A percentile compares a stretch with the other conserved stretches of the same genome.
phyloP scores from a whole-genome alignment of 768 basidiomycete species.

The Strobilomyces dryophilus region DNA sequence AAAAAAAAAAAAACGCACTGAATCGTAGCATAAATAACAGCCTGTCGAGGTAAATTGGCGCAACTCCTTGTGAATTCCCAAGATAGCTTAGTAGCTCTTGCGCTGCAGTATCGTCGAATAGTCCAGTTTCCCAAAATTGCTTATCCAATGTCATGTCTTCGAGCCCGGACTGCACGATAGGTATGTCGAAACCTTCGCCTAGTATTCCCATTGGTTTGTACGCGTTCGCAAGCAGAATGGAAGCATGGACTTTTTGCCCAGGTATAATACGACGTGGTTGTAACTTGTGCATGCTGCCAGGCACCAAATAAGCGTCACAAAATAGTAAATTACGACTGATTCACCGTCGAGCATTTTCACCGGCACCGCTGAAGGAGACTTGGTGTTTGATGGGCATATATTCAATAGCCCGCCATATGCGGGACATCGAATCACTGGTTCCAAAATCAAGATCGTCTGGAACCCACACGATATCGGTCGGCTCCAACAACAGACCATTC shows the following conservation, averaged over 20 bases:
- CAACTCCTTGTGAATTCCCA: slow-evolving; percentile 7
- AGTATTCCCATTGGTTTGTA: slow-evolving; percentile 17
- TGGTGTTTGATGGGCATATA: slow-evolving; percentile 24
- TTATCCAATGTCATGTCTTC: slow-evolving; percentile 5
- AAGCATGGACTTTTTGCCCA: slow-evolving; percentile 25
- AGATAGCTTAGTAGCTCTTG: slow-evolving; percentile 10
- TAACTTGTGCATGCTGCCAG: slow-evolving; percentile 10
- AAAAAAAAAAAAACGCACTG: slow-evolving; percentile 3
- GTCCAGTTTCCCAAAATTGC: slow-evolving; percentile 17
- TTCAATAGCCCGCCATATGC: slow-evolving; percentile 14
- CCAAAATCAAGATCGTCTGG: slow-evolving; percentile 25
- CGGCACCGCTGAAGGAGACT: slow-evolving; percentile 17
- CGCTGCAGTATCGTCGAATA: slow-evolving; percentile 20
- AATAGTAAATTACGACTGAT: background rate
- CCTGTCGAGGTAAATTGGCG: slow-evolving; percentile 5
- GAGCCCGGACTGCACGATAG: background rate
- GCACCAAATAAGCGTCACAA: background rate
- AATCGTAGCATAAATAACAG: slow-evolving; percentile 20
- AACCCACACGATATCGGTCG: slow-evolving; percentile 26
- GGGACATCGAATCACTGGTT: slow-evolving; percentile 18
- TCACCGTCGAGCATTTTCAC: slow-evolving; percentile 17
- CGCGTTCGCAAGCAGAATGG: slow-evolving; percentile 18
- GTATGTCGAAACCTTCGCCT: slow-evolving; percentile 24
- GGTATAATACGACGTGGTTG: slow-evolving; percentile 27
- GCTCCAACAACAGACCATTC: slow-evolving; percentile 24